Base-by-base conservation (phyloP, 179 eudicot genomes). In the Silene noctiflora region DNA sequence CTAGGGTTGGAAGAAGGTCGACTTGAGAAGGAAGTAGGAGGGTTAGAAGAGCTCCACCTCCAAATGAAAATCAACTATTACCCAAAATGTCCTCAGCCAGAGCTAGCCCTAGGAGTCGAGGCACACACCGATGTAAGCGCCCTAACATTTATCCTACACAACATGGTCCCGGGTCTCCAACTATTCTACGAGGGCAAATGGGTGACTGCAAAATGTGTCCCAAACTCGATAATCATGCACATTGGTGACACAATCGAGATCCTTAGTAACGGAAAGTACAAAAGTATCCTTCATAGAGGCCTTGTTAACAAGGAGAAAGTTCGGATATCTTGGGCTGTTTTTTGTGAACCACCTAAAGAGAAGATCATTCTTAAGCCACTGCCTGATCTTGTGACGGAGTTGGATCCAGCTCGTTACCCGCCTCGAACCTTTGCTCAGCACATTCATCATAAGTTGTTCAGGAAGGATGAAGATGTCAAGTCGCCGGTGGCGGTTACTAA, bases 81-180 rank as follows among this genome's bases (percentile, higher is more conserved):
- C 89, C 98, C 98, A 21, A 90, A 83, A 79, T 94, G 98, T 82
- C 98, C 98, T 77, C 97, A 92, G 42, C 98, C 97, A 0, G 98
- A 94, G 77, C 84, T 94, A 6, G 97, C 98, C 79, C 82, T 92
- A 7, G 98, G 98, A 6, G 97, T 94, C 12, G 98, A 94, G 80
- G 94, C 98, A 35, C 98, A 94, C 86, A 94, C 98, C 0, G 98
- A 94, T 42, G 84, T 92, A 19, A 87, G 91, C 51, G 89, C 97
- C 69, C 82, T 94, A 62, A 90, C 96, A 51, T 92, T 94, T 83
- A 92, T 94, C 73, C 90, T 94, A 77, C 97, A 92, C 87, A 94
- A 92, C 89, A 92, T 92, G 97, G 98, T 94, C 22, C 98, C 98
- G 0, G 98, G 98, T 9, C 91, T 94, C 0, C 98, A 94, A 73